Evolutionary conservation across 1,284 basidiomycete genomes (phyloP).

Genomic region (Moesziomyces antarcticus): DNA sequence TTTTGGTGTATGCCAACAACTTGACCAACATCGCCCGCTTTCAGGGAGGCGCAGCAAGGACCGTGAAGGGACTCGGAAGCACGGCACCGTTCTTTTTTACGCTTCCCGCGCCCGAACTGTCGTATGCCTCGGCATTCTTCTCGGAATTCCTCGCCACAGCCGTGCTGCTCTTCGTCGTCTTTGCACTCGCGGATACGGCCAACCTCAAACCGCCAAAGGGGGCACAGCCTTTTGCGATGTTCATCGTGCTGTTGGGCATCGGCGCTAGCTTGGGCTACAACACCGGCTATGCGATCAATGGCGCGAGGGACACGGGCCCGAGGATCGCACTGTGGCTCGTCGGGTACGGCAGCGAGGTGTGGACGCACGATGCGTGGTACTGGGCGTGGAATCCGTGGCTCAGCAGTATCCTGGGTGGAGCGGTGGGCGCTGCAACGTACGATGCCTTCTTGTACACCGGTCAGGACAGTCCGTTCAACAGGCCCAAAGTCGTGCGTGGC

Average conservation of each 20-base stretch:
- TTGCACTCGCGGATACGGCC: constrained; percentile 51
- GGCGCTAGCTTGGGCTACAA: constrained; percentile 73
- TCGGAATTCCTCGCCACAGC: constrained; percentile 57
- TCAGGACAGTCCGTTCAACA: constrained; percentile 63
- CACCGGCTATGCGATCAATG: constrained; percentile 75
- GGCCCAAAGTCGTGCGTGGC: constrained; percentile 13
- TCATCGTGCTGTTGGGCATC: constrained; percentile 73
- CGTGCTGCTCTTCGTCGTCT: constrained; percentile 53
- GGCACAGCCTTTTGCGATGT: constrained; percentile 73
- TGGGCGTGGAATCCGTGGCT: constrained; percentile 78
- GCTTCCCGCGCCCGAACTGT: constrained; percentile 69
- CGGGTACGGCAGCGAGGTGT: constrained; percentile 73
- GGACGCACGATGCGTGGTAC: constrained; percentile 74
- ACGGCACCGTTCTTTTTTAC: constrained; percentile 79
- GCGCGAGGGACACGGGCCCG: constrained; percentile 76
- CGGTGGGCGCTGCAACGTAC: constrained; percentile 65
- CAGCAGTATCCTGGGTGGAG: constrained; percentile 60
- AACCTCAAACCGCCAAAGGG: constrained; percentile 72
- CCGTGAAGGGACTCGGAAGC: constrained; percentile 70
- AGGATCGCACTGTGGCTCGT: constrained; percentile 74
- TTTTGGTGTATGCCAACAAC: constrained; percentile 80
- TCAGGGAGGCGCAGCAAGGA: constrained; percentile 75
- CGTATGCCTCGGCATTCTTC: constrained; percentile 32
- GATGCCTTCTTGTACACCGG: constrained; percentile 68
- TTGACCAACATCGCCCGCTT: constrained; percentile 78